phyloP scores from a whole-genome alignment of 148 eudicot genomes.

The Chenopodium suecicum region DNA sequence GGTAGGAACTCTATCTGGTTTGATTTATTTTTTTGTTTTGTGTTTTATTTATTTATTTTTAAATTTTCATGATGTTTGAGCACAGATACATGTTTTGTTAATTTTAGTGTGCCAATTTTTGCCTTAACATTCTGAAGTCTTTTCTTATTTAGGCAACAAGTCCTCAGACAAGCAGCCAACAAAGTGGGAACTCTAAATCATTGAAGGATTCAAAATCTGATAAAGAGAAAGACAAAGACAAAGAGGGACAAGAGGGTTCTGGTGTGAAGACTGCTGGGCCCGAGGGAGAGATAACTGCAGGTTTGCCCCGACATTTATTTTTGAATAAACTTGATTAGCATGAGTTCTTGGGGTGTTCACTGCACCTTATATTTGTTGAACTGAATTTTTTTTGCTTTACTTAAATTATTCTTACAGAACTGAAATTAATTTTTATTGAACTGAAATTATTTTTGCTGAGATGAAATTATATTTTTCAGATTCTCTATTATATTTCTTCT shows the following conservation, averaged over 20 bases:
- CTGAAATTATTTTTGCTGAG: no score
- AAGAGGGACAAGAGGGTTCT: conserved; percentile 79
- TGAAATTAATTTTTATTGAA: no score
- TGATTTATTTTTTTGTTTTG: neutral
- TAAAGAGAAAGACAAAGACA: conserved; percentile 50
- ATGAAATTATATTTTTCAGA: no score
- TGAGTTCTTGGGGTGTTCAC: neutral
- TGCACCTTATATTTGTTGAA: no score
- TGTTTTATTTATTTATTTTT: neutral
- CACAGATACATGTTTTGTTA: neutral
- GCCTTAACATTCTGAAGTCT: conserved; percentile 13
- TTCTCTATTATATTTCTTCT: no score
- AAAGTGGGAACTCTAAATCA: conserved; percentile 74
- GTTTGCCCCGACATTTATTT: conserved; percentile 27
- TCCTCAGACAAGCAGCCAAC: conserved; percentile 87
- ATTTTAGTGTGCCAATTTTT: neutral
- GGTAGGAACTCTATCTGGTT: conserved; percentile 36
- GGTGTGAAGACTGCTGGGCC: conserved; percentile 83
- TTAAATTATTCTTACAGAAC: no score
- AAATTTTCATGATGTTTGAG: neutral
- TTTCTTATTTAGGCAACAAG: conserved; percentile 65
- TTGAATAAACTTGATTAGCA: no score
- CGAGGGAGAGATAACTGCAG: conserved; percentile 96
- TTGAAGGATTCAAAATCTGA: conserved; percentile 68
- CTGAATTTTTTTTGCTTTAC: no score